Evolutionary conservation across 2,329 filamentous ascomycete species (phyloP).

Genomic region (Sclerotinia borealis): DNA sequence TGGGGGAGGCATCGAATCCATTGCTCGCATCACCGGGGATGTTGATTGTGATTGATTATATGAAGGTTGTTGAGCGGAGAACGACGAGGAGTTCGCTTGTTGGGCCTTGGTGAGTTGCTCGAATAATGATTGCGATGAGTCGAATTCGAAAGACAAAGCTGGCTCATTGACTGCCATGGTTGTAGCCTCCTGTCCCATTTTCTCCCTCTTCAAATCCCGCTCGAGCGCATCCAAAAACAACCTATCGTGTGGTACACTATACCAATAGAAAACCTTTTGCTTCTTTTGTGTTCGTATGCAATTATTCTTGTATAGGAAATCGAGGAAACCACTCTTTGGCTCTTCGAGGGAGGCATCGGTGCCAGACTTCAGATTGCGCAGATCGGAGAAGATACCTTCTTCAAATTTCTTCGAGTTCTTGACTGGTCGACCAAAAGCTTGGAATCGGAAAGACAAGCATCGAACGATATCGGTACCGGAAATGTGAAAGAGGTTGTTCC

Average conservation of each 20-base stretch:
- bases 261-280: conserved; percentile 99
- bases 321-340: conserved; percentile 95
- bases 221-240: conserved; percentile 96
- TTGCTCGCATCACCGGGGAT: conserved; percentile 82
- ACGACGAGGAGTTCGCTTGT: conserved; percentile 96
- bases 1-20: conserved; percentile 91
- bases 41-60: conserved; percentile 57
- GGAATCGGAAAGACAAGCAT: conserved; percentile 96
- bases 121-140: conserved; percentile 97
- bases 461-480: conserved; percentile 98
- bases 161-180: conserved; percentile 96
- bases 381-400: conserved; percentile 97
- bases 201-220: conserved; percentile 95
- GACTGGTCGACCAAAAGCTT: conserved; percentile 94
- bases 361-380: conserved; percentile 96
- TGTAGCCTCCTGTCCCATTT: conserved; percentile 98
- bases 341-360: conserved; percentile 98
- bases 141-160: conserved; percentile 96
- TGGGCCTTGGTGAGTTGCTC: conserved; percentile 99
- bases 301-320: conserved; percentile 99
- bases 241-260: conserved; percentile 95
- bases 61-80: conserved; percentile 68
- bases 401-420: conserved; percentile 99
- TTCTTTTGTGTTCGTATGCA: conserved; percentile 99
- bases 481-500: conserved; percentile 99